Base-by-base conservation (phyloP, 768 basidiomycete genomes). In the Phanerodontia chrysosporium region DNA sequence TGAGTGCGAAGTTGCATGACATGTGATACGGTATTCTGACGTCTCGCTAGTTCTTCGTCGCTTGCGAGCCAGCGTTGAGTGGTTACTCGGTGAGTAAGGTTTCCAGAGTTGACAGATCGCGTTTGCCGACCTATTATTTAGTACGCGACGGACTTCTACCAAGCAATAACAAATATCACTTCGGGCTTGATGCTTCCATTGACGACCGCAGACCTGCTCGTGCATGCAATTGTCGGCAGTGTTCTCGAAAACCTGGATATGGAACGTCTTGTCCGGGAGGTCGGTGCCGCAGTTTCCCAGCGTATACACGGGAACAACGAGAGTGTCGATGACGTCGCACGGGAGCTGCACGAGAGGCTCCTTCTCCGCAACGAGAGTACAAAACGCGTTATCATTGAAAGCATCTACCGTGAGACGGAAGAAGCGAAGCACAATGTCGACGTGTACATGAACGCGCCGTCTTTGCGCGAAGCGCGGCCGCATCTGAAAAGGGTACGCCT, bases 181-280 rank as follows among this genome's bases (percentile, higher is more conserved):
- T 96, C 94, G 16, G 96, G 95, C 14, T 81, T 95, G 54, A 97
- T 98, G 93, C 82, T 98, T 8, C 96, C 96, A 2, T 80, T 98
- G 51, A 95, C 95, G 13, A 98, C 95, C 22, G 96, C 96, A 49
- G 91, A 95, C 72, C 82, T 97, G 36, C 85, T 98, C 49, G 85
- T 95, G 18, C 93, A 96, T 68, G 96, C 96, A 29, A 98, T 98
- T 59, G 94, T 95, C 57, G 96, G 95, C 32, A 92, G 92, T 71
- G 95, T 98, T 45, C 80, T 98, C 28, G 96, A 98, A 76, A 97
- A 98, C 67, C 85, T 98, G 60, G 96, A 98, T 72, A 96, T 98
- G 96, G 96, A 98, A 68, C 84, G 94, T 29, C 81, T 98, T 39
- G 93, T 98, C 58, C 85, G 86, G 36, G 96, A 98, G 74, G 95